Base-by-base conservation (phyloP, 345 rosid genomes). In the Eucalyptus regnans region DNA sequence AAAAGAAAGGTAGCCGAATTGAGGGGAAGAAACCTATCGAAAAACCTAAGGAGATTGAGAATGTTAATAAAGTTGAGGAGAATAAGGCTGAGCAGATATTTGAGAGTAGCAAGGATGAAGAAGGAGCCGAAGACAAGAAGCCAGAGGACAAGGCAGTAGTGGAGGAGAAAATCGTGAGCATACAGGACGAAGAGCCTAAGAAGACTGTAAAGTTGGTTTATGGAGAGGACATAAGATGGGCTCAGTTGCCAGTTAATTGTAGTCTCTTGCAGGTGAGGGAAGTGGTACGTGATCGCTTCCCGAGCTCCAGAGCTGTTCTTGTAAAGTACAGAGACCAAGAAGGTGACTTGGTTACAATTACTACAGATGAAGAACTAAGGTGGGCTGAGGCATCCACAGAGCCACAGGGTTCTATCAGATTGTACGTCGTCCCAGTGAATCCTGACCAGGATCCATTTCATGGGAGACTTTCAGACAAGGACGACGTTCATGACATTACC, bases 331-430 rank as follows among this genome's bases (percentile, higher is more conserved):
- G 91, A 91, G 99, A 97, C 90, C 95, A 92, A 83, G 99, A 97
- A 93, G 98, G 99, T 89, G 99, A 97, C 92, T 91, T 97, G 88
- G 93, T 96, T 89, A 96, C 99, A 86, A 92, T 97, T 88, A 96
- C 98, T 46, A 92, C 94, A 51, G 95, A 96, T 90, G 98, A 96
- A 91, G 99, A 97, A 89, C 92, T 97, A 86, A 94, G 95, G 90
- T 93, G 92, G 95, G 95, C 97, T 89, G 98, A 96, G 92, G 92
- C 93, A 81, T 91, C 93, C 52, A 90, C 91, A 89, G 94, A 90
- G 87, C 90, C 96, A 87, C 93, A 81, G 86, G 93, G 91, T 81
- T 92, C 95, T 88, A 20, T 93, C 90, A 95, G 95, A 92, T 93
- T 96, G 83, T 94, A 95, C 89, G 62, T 98, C 12, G 95, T 95